Percentiles rank a stretch among this genome's conserved stretches.
These are phyloP conservation scores for Cryphonectria carpinicola DNA, from an alignment of 2,329 filamentous ascomycete species.

Conservation along the genomic window DNA sequence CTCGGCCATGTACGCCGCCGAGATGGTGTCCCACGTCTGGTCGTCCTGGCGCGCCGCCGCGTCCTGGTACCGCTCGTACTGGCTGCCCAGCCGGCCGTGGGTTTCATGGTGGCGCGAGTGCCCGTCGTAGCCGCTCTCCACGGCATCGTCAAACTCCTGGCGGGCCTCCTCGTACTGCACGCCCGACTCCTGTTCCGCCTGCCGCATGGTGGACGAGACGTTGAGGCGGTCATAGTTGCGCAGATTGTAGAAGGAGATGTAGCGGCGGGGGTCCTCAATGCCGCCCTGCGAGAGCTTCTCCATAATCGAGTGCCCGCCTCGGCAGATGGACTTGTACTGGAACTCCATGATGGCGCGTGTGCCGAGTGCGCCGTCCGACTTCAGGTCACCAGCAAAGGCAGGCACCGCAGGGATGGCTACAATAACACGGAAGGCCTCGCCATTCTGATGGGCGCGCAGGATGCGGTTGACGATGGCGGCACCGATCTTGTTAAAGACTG, in stretches of 20 bases:
- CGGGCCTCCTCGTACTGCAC: conserved; percentile 70
- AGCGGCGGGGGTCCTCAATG: conserved; percentile 68
- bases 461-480: conserved; percentile 79
- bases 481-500: conserved; percentile 78
- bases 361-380: conserved; percentile 71
- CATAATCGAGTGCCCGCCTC: conserved; percentile 77
- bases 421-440: conserved; percentile 73
- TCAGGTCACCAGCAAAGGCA: conserved; percentile 80
- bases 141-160: conserved; percentile 63
- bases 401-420: conserved; percentile 80
- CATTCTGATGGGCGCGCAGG: conserved; percentile 66
- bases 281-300: conserved; percentile 69
- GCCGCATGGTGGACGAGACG: conserved; percentile 62
- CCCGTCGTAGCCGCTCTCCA: conserved; percentile 51
- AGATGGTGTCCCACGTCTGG: conserved; percentile 73
- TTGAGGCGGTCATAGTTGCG: conserved; percentile 86
- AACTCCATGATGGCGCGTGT: conserved; percentile 89
- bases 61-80: conserved; percentile 74
- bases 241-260: conserved; percentile 85
- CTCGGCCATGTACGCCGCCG: conserved; percentile 80
- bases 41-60: conserved; percentile 61
- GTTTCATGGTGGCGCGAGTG: conserved; percentile 37
- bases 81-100: conserved; percentile 43
- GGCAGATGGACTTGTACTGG: conserved; percentile 79
- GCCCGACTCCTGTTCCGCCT: conserved; percentile 64